These are phyloP conservation scores for Cornus florida DNA, from an alignment of 148 eudicot species.

Conservation along the genomic window DNA sequence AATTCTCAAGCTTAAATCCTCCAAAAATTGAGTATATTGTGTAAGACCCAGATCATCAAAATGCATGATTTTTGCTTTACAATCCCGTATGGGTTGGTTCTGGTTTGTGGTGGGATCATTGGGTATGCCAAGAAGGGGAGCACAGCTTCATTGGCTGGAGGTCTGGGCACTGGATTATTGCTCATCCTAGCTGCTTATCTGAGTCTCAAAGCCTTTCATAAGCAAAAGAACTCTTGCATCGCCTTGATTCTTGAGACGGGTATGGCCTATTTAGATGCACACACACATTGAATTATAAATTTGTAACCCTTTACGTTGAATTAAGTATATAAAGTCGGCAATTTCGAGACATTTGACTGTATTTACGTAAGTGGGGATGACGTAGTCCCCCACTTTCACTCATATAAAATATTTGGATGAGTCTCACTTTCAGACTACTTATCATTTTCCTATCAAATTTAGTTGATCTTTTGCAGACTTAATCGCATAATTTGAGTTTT, in stretches of 20 bases:
- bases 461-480: no score
- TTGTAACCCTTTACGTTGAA: no score
- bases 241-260: constrained; percentile 84
- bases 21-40: background rate
- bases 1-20: background rate
- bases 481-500: no score
- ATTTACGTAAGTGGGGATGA: no score
- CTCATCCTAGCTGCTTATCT: constrained; percentile 83
- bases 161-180: constrained; percentile 70
- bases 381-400: no score
- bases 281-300: no score
- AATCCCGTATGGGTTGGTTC: constrained; percentile 79
- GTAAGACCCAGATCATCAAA: constrained; percentile 19
- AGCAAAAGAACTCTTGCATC: constrained; percentile 64
- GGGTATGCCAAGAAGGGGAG: constrained; percentile 83
- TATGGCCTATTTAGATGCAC: constrained; percentile 13
- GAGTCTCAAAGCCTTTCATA: constrained; percentile 69
- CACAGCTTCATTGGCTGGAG: constrained; percentile 78
- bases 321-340: no score
- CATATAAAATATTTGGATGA: no score
- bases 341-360: no score
- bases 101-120: constrained; percentile 66
- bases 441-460: no score
- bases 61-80: constrained; percentile 99
- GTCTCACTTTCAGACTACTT: no score